Base-by-base conservation (phyloP, 169 alveolate species). In the Condylostoma magnum region DNA sequence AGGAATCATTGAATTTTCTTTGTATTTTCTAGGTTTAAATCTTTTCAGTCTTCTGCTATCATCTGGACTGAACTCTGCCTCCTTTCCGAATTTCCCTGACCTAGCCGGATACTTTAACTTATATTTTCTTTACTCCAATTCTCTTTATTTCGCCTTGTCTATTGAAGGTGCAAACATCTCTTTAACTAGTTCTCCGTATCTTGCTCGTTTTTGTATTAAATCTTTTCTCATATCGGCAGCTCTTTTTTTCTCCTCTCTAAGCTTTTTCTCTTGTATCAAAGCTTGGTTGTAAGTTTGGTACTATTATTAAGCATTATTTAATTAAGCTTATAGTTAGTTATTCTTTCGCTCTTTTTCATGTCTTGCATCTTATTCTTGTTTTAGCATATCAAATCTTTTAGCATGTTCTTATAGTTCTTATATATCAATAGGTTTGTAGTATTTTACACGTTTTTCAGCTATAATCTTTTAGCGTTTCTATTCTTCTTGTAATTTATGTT, bases 21-120 rank as follows among this genome's bases (percentile, higher is more conserved):
- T 27, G 51, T 3, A 57, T 37, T 57, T 57, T 15, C 37, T 47
- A 20, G 48, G 69, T 57, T 57, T 57, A 47, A 18, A 57, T 37
- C n/a, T 53, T n/a, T n/a, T n/a, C n/a, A n/a, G n/a, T n/a, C n/a
- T n/a, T n/a, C n/a, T n/a, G n/a, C n/a, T n/a, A n/a, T n/a, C n/a
- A n/a, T n/a, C n/a, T n/a, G n/a, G n/a, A n/a, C n/a, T n/a, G n/a
- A n/a, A n/a, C n/a, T n/a, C n/a, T n/a, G n/a, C n/a, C n/a, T n/a
- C n/a, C n/a, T n/a, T n/a, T n/a, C n/a, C n/a, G n/a, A n/a, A n/a
- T n/a, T n/a, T n/a, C n/a, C n/a, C n/a, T n/a, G n/a, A 27, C 18
- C 65, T 53, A 27, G 31, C 65, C 4, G 65, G 43, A n/a, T 22
- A 27, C 30, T 53, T 53, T 31, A 25, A 27, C 30, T 53, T 53